phyloP scores from a whole-genome alignment of 2,329 filamentous ascomycete genomes.

The Colletotrichum chlorophyti region DNA sequence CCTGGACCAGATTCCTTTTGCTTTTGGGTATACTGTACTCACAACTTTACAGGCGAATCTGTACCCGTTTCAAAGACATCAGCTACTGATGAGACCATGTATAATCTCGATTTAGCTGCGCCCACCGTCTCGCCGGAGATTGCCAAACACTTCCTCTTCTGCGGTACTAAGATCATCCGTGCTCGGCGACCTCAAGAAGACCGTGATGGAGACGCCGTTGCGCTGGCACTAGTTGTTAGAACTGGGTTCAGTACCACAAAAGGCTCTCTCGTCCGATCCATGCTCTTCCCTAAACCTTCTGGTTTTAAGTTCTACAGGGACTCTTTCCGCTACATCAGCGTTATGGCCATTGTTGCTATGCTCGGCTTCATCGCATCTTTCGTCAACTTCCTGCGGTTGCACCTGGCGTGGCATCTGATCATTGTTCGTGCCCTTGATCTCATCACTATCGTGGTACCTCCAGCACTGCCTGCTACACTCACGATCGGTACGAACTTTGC shows the following conservation, averaged over 20 bases:
- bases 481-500: constrained; percentile 98
- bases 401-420: constrained; percentile 87
- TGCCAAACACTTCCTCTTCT: constrained; percentile 90
- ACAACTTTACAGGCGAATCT: constrained; percentile 72
- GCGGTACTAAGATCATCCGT: constrained; percentile 93
- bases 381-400: constrained; percentile 88
- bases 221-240: constrained; percentile 87
- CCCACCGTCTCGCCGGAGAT: constrained; percentile 84
- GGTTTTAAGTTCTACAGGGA: constrained; percentile 99
- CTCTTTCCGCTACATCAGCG: constrained; percentile 96
- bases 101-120: constrained; percentile 76
- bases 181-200: constrained; percentile 87
- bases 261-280: constrained; percentile 91
- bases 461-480: constrained; percentile 90
- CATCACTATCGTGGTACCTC: constrained; percentile 97
- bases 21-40: neutral
- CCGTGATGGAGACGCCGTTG: constrained; percentile 85
- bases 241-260: constrained; percentile 99
- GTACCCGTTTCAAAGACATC: constrained; percentile 95
- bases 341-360: constrained; percentile 88
- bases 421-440: constrained; percentile 91
- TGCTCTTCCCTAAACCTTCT: constrained; percentile 98
- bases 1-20: neutral
- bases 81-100: constrained; percentile 80
- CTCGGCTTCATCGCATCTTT: constrained; percentile 91